Base-by-base conservation (phyloP, 2,329 filamentous ascomycete species). In the Aspergillus fructus region DNA sequence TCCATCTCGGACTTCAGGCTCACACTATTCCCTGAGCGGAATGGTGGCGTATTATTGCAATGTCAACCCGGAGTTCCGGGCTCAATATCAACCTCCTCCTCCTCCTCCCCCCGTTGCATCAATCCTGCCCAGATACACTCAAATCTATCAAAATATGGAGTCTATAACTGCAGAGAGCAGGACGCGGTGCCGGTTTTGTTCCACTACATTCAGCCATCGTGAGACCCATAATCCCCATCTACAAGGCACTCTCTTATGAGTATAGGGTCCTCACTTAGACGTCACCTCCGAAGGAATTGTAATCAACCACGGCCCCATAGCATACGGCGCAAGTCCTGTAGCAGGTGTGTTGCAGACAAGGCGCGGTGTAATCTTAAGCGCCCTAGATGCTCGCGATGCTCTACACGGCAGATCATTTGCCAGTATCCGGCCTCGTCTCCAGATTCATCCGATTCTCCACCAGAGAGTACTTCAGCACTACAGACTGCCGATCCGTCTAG, bases 311-410 rank as follows among this genome's bases (percentile, higher is more conserved):
- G 51, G 3, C 7, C n/a, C 0, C 41, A 46, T 8, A 17, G 11
- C 4, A 19, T 40, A n/a, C 47, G 48, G 15, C 54, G 54, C 6
- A 56, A 51, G n/a, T 40, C 54, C 9, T 56, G 54, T 34, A 30
- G 7, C 3, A 48, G 52, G 21, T 56, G 54, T 27, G 54, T 37
- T 5, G 19, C 49, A 9, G 30, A 48, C 23, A 52, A 56, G 30
- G 41, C 48, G 19, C 39, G 41, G 30, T 56, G 54, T 19, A 56
- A 47, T 52, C 41, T 56, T 1, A 51, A 56, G 40, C 54, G 54
- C 1, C 54, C 54, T 6, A 52, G 48, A 21, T 56, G 54, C 30
- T 56, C 54, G 13, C 40, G 54, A 9, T 56, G 54, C 12, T 39
- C 40, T 7, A 12, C 52, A 49, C 41, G 54, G 9, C 27, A 50